A percentile compares a stretch with the other conserved stretches of the same genome.
Conservation (phyloP, 1,284 basidiomycete species). For the Tilletia caries region DNA sequence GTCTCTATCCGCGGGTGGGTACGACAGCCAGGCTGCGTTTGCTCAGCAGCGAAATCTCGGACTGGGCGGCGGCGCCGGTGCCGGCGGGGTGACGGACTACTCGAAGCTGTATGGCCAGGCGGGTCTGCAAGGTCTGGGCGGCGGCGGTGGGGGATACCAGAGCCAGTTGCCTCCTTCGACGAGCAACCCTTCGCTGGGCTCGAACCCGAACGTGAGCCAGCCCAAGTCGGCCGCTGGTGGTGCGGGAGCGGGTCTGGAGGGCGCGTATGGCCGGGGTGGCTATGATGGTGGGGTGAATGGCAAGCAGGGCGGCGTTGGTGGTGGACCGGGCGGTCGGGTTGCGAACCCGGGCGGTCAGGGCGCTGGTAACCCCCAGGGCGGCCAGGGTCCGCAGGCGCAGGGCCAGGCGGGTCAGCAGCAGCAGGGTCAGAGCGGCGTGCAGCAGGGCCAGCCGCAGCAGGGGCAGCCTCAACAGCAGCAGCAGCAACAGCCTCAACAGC, state of each 20-base stretch:
- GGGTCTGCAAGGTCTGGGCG: slow-evolving; percentile 16
- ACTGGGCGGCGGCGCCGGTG: slow-evolving; percentile 16
- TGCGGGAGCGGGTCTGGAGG: slow-evolving; percentile 15
- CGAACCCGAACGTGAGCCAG: slow-evolving; percentile 13
- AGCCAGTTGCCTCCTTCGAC: not conserved
- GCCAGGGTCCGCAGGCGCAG: not conserved
- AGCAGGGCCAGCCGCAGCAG: slow-evolving; percentile 20
- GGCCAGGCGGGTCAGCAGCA: slow-evolving; percentile 19
- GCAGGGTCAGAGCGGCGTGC: slow-evolving; percentile 29
- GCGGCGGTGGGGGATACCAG: slow-evolving; percentile 8
- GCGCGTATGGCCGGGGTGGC: slow-evolving; percentile 4
- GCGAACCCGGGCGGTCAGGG: not conserved
- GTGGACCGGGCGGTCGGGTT: slow-evolving; percentile 4
- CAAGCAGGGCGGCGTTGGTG: not conserved
- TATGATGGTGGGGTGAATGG: not conserved
- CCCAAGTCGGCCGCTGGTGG: slow-evolving; percentile 13
- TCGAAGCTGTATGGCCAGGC: slow-evolving; percentile 44
- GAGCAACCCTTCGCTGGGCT: slow-evolving; percentile 10
- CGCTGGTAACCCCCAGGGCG: not conserved
- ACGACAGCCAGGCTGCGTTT: slow-evolving; percentile 39
- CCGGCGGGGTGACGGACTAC: slow-evolving; percentile 37
- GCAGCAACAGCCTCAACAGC: slow-evolving; percentile 34
- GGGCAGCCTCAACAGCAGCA: slow-evolving; percentile 15
- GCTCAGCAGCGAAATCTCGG: slow-evolving; percentile 26
- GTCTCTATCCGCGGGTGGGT: slow-evolving; percentile 14